Evolutionary conservation across 2,329 filamentous ascomycete genomes (phyloP), one percentile per base, ranked within the genome.

Genomic region (Lecanoromycetidae sp.): DNA sequence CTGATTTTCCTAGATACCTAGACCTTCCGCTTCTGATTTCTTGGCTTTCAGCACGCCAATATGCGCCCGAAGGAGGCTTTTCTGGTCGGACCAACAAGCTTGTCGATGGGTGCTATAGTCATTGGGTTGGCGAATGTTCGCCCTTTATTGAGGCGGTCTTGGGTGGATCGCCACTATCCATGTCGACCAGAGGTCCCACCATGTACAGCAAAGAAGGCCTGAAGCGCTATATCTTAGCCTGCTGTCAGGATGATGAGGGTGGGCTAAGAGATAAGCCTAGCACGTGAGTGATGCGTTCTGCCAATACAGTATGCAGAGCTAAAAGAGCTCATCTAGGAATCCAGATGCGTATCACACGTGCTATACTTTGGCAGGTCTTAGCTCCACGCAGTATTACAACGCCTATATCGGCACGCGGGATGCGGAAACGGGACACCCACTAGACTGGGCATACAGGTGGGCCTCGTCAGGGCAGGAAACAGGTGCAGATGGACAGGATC

Each of bases 121-220:
- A 95, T 66, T 98, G 91, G 91, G 83, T 94, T 27, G 91, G 91
- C 46, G 84, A 84, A 46, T 96, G 88, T 68, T 98, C 88, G 86
- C 82, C 90, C 37, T 67, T 98, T 54, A 72, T 96, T 56, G 84
- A 95, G 68, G 85, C 86, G 48, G 81, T 81, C 46, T 67, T 91
- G 49, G 74, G 75, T 55, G 76, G 75, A 23, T 69, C 71, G 46
- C 65, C 63, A 45, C 52, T 56, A 44, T 15, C 12, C 9, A 13
- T 7, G 5, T 34, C 22, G 53, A 56, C 35, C 44, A 55, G 25
- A 52, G 52, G 19, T 52, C 54, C 36, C 51, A 56, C 36, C 49
- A 66, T 87, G 38, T 95, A 87, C 72, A 88, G 80, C 63, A 80
- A 86, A 44, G 82, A 91, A 58, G 91, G 84, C 5, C 69, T 96